Base-by-base conservation (phyloP, 1,139 yeast genomes). In the Hemisphaericaspora xylofermentans region DNA sequence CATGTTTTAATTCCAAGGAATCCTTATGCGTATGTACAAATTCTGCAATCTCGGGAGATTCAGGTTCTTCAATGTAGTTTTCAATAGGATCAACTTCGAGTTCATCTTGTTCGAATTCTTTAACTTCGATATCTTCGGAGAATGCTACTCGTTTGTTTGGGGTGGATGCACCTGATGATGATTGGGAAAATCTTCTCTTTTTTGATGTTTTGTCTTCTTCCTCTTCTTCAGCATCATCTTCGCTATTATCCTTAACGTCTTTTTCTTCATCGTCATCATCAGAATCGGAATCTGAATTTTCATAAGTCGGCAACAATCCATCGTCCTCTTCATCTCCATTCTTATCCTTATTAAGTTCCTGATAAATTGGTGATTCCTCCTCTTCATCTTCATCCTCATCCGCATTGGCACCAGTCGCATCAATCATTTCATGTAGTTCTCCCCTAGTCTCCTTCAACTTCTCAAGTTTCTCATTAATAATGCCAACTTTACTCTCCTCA, bases 341-440 rank as follows among this genome's bases (percentile, higher is more conserved):
- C 21, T 39, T 17, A 18, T 37, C 37, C 21, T 32, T 37, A 4
- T 32, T 18, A 28, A 38, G 24, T 13, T 26, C 25, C 16, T 41
- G 44, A 22, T 43, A 44, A n/a, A 41, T 43, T 19, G 52, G 48
- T 6, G 45, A 38, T 16, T 41, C 49, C 15, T 41, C 49, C 15
- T 47, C 49, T 7, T 45, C 48, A 6, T 38, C 47, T 27, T 46
- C 54, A 15, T 55, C 61, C 28, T 59, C 60, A 6, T 40, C 47
- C 13, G 50, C 50, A 15, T 43, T 45, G 2, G 52, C 64, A 15
- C 57, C 68, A 4, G n/a, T n/a, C n/a, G n/a, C n/a, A n/a, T 61
- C 63, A 6, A 74, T 52, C 65, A 78, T 69, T 25, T 66, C 68
- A 38, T 65, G 64, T 26, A 80, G 63, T 47, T 78, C 83, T 4